phyloP scores from a whole-genome alignment of 192 early-diverging fungal species.

The Gryganskiella cystojenkinii region DNA sequence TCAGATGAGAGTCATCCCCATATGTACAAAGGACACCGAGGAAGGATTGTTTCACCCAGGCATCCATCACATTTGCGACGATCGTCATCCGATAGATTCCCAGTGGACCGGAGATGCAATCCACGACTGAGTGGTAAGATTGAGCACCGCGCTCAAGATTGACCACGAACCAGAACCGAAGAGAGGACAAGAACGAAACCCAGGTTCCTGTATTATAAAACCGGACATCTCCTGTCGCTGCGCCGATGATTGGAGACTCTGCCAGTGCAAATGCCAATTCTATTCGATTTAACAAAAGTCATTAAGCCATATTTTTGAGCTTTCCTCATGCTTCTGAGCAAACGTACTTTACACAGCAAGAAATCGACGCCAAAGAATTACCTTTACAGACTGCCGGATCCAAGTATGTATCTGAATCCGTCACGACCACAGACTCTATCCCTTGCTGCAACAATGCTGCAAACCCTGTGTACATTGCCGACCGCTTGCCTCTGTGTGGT shows the following conservation, averaged over 20 bases:
- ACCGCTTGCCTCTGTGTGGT: slow-evolving; percentile 56
- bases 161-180: slow-evolving; percentile 69
- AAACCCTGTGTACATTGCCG: slow-evolving; percentile 61
- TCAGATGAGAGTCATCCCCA: slow-evolving; percentile 67
- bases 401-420: slow-evolving; percentile 66
- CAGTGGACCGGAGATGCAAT: slow-evolving; percentile 67
- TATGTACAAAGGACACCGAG: slow-evolving; percentile 66
- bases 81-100: slow-evolving; percentile 58
- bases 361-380: no score
- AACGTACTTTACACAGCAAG: no score
- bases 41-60: slow-evolving; percentile 60
- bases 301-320: no score
- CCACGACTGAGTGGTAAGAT: slow-evolving; percentile 59
- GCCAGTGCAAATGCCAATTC: slow-evolving; percentile 58
- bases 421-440: slow-evolving; percentile 58
- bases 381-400: slow-evolving; percentile 40
- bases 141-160: slow-evolving; percentile 68
- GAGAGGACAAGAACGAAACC: slow-evolving; percentile 61
- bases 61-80: slow-evolving; percentile 55
- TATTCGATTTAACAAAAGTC: background rate
- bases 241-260: slow-evolving; percentile 55
- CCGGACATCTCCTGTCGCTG: slow-evolving; percentile 46
- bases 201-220: slow-evolving; percentile 61
- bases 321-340: no score
- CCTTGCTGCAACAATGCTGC: slow-evolving; percentile 34